phyloP scores from a whole-genome alignment of 2,329 filamentous ascomycete species.

The Exophiala lecanii-corni region DNA sequence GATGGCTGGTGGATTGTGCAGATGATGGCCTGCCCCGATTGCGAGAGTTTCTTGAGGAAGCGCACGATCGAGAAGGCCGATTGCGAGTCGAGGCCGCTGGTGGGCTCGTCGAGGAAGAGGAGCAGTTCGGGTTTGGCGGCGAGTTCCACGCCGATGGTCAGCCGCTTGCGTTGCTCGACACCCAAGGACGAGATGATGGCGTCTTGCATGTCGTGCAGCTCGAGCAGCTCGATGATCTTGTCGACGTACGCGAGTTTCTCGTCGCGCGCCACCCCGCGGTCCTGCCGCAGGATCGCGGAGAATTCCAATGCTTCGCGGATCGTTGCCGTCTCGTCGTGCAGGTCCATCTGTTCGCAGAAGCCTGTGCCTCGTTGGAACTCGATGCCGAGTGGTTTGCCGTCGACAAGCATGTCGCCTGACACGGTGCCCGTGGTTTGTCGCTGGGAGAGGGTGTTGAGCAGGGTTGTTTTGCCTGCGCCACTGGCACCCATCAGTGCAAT shows the following conservation, averaged over 20 bases:
- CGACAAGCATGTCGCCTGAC: conserved; percentile 66
- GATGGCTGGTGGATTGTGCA: conserved; percentile 72
- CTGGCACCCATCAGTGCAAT: conserved; percentile 77
- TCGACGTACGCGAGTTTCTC: conserved; percentile 66
- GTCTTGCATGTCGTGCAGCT: conserved; percentile 62
- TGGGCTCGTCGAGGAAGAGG: conserved; percentile 69
- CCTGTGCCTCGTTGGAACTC: conserved; percentile 67
- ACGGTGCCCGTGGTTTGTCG: conserved; percentile 63
- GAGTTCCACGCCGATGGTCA: conserved; percentile 70
- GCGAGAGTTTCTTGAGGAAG: conserved; percentile 63
- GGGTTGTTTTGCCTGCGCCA: conserved; percentile 77
- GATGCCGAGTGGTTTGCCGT: conserved; percentile 56
- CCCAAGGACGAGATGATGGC: conserved; percentile 61
- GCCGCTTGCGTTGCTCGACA: conserved; percentile 66
- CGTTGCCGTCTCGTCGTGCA: conserved; percentile 64
- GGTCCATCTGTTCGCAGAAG: conserved; percentile 68
- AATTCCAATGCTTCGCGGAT: conserved; percentile 66
- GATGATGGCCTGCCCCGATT: conserved; percentile 65
- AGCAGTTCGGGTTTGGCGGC: conserved; percentile 64
- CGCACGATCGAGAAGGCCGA: conserved; percentile 64
- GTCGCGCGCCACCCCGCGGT: conserved; percentile 47
- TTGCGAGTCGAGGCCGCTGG: conserved; percentile 65
- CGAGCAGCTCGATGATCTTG: conserved; percentile 61
- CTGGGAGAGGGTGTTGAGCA: conserved; percentile 73
- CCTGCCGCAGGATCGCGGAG: conserved; percentile 61